These are phyloP conservation scores for Pichia cactophila DNA, from an alignment of 1,139 yeast genomes.

Conservation along the genomic window DNA sequence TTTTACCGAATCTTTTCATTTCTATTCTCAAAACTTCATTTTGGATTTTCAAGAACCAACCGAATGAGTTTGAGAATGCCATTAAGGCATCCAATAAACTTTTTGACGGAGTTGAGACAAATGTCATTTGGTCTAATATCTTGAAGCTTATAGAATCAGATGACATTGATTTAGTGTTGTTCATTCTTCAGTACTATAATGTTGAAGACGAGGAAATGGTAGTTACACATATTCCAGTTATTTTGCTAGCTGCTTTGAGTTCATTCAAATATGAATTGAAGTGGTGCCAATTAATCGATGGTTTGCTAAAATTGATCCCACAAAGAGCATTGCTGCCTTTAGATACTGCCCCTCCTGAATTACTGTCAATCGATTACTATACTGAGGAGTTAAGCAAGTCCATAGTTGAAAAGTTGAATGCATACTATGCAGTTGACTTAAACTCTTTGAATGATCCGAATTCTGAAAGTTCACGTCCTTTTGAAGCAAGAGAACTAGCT, in stretches of 20 bases:
- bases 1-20: slow-evolving; percentile 62
- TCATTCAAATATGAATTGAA: slow-evolving; percentile 19
- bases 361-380: slow-evolving; percentile 10
- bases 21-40: slow-evolving; percentile 47
- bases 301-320: slow-evolving; percentile 45
- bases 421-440: slow-evolving; percentile 7
- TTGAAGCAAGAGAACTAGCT: slow-evolving; percentile 38
- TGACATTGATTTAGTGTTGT: slow-evolving; percentile 42
- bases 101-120: slow-evolving; percentile 80
- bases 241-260: slow-evolving; percentile 41
- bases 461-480: slow-evolving; percentile 30
- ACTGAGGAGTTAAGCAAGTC: slow-evolving; percentile 10
- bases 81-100: slow-evolving; percentile 55
- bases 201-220: slow-evolving; percentile 82
- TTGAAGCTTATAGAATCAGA: slow-evolving; percentile 33
- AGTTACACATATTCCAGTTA: slow-evolving; percentile 66
- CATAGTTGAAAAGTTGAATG: slow-evolving; percentile 23
- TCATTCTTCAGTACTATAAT: slow-evolving; percentile 57
- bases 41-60: slow-evolving; percentile 16
- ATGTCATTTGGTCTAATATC: slow-evolving; percentile 65
- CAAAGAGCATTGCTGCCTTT: slow-evolving; percentile 49
- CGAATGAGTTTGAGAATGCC: slow-evolving; percentile 33
- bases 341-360: slow-evolving; percentile 31
- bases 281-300: slow-evolving; percentile 29
- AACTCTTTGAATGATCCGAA: neutral